These are phyloP conservation scores for Xylariaceae sp. DNA, from an alignment of 2,329 filamentous ascomycete species.

Conservation along the genomic window DNA sequence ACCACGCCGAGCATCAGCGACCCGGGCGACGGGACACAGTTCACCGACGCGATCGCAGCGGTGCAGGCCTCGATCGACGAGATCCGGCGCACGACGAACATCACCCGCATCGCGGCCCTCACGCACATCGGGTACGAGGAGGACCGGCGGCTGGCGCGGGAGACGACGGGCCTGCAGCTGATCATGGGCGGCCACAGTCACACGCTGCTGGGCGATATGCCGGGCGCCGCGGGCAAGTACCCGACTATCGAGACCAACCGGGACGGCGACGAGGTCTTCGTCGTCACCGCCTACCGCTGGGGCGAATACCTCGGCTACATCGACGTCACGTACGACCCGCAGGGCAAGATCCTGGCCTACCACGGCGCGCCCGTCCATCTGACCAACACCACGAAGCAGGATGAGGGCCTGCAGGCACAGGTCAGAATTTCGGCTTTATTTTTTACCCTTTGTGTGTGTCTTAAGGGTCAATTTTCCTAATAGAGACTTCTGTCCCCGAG, in stretches of 20 bases:
- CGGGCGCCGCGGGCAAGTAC: slow-evolving; percentile 61
- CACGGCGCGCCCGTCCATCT: slow-evolving; percentile 66
- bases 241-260: slow-evolving; percentile 64
- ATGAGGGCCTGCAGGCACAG: slow-evolving; percentile 55
- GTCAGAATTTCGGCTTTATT: no score
- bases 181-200: slow-evolving; percentile 54
- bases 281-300: slow-evolving; percentile 70
- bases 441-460: no score
- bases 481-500: no score
- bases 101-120: slow-evolving; percentile 66
- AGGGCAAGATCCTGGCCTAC: slow-evolving; percentile 65
- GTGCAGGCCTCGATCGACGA: slow-evolving; percentile 65
- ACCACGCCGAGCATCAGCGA: slow-evolving; percentile 61
- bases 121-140: slow-evolving; percentile 70
- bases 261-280: slow-evolving; percentile 67
- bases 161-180: slow-evolving; percentile 65
- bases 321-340: slow-evolving; percentile 63
- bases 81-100: slow-evolving; percentile 62
- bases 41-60: slow-evolving; percentile 58
- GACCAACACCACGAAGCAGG: slow-evolving; percentile 62
- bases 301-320: slow-evolving; percentile 71
- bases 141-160: slow-evolving; percentile 61
- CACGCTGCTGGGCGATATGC: slow-evolving; percentile 61
- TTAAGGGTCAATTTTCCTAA: no score
- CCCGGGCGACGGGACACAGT: slow-evolving; percentile 59